Evolutionary conservation across 139 green algal genomes (phyloP), one percentile per base, ranked within the genome.

Genomic region (Microglena sp.): DNA sequence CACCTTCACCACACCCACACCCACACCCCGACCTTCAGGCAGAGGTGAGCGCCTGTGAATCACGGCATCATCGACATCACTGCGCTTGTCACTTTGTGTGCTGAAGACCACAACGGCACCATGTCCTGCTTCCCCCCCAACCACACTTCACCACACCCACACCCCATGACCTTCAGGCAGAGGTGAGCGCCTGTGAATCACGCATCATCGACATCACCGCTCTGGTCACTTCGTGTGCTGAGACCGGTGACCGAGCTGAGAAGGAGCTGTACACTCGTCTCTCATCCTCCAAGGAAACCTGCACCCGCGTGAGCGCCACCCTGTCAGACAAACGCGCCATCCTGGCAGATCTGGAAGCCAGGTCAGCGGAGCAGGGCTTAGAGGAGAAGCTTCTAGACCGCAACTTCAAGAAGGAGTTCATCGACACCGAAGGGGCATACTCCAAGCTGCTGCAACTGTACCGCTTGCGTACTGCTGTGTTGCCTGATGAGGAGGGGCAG

Each of bases 391-490:
- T 29, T 34, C 54, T 81, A 55, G 65, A 81, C 45, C 61, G 58
- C 2, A 76, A 74, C 54, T 72, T 81, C 60, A 74, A 72, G 30
- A 63, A 71, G 60, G 74, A 81, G 65, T 81, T 81, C 56, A 44
- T 46, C 1, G 74, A 81, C 26, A 45, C 66, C 1, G 68, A 81
- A 31, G 15, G 55, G 2, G 31, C 55, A 54, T 68, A 66, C 45
- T 40, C 44, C 28, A 54, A 56, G 28, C 56, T 81, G 55, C 60
- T 67, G 60, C 74, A 81, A 30, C 45, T 81, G 43, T 81, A 81
- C 65, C 58, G 68, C 33, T 34, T 33, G 33, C 40, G 73, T 26
- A 50, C 18, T 50, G 40, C 40, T 18, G 40, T 24, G 40, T 18
- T 50, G 40, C 11, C 40, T 50, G 40, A 11, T 50, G 40, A 18